Evolutionary conservation across 1,284 basidiomycete genomes (phyloP).

Genomic region (Naganishia albida): DNA sequence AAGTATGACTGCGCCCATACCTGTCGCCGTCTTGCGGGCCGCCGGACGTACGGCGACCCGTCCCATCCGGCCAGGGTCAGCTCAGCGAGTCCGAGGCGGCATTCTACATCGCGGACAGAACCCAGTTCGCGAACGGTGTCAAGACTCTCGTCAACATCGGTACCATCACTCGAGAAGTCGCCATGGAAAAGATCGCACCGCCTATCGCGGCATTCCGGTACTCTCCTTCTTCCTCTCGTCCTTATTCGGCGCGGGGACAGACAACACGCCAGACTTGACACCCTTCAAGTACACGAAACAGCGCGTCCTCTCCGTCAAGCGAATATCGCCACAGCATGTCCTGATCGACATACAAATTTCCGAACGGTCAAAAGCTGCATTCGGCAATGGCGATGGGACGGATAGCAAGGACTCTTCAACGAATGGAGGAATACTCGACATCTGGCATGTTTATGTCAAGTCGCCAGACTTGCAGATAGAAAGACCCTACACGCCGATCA

Average conservation of each 20-base stretch:
- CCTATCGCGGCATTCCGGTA: constrained; percentile 14
- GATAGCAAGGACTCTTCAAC: constrained; percentile 17
- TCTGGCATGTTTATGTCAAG: constrained; percentile 52
- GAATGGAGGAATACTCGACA: constrained; percentile 20
- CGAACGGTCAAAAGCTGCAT: constrained; percentile 13
- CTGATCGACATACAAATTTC: constrained; percentile 40
- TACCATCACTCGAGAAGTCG: constrained; percentile 4
- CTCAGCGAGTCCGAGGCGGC: too few relatives aligned
- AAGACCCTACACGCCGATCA: constrained; percentile 51
- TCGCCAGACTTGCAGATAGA: constrained; percentile 52
- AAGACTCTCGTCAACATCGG: constrained; percentile 4
- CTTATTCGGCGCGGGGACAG: not conserved
- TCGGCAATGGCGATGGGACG: constrained; percentile 29
- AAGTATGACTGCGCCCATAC: not conserved
- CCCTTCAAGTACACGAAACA: constrained; percentile 48
- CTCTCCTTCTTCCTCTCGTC: constrained; percentile 35
- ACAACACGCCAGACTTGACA: constrained; percentile 34
- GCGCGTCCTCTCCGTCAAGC: constrained; percentile 32
- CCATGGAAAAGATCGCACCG: not conserved
- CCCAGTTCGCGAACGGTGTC: not conserved
- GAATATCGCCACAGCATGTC: constrained; percentile 41
- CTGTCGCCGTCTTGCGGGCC: not conserved
- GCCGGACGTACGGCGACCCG: not conserved
- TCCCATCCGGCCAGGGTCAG: not conserved
- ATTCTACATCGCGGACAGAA: not conserved